Conservation (phyloP, 164 flowering plant genomes). For the Dillenia suffruticosa region DNA sequence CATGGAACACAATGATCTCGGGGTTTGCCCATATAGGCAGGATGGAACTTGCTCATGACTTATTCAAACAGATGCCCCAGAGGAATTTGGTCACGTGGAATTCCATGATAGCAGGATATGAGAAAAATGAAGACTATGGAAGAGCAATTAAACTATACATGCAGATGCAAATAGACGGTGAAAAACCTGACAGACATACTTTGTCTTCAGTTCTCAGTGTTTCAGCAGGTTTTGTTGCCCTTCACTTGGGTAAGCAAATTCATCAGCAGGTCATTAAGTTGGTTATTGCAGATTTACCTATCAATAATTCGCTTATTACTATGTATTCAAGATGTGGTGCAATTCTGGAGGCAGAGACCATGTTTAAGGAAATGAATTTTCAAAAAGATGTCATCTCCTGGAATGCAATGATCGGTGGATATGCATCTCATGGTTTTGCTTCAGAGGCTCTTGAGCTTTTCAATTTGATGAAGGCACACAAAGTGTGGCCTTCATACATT, state of each 20-base stretch:
- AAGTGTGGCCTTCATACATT: slow-evolving; percentile 31
- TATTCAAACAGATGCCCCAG: slow-evolving; percentile 25
- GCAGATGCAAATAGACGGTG: slow-evolving; percentile 33
- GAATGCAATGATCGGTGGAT: slow-evolving; percentile 59
- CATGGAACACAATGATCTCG: slow-evolving; percentile 45
- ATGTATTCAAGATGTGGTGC: slow-evolving; percentile 54
- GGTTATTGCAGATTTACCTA: slow-evolving; percentile 27
- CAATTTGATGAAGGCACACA: slow-evolving; percentile 25
- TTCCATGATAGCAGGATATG: slow-evolving; percentile 38
- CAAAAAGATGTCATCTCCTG: slow-evolving; percentile 43
- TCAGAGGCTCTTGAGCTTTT: slow-evolving; percentile 38
- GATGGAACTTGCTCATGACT: slow-evolving; percentile 25
- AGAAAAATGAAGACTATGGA: slow-evolving; percentile 28
- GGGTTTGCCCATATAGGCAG: slow-evolving; percentile 30
- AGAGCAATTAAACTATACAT: slow-evolving; percentile 28
- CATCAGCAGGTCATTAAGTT: slow-evolving; percentile 38
- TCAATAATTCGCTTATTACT: slow-evolving; percentile 41
- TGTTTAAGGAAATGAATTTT: slow-evolving; percentile 32
- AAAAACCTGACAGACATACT: slow-evolving; percentile 42
- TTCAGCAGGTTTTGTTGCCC: slow-evolving; percentile 30
- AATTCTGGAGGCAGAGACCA: slow-evolving; percentile 27
- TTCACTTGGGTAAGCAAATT: slow-evolving; percentile 37
- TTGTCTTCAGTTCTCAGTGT: slow-evolving; percentile 44
- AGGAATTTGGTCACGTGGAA: slow-evolving; percentile 40
- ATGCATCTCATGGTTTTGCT: slow-evolving; percentile 51